phyloP scores from a whole-genome alignment of 176 grass and related monocot species.

The Aegilops longissima region DNA sequence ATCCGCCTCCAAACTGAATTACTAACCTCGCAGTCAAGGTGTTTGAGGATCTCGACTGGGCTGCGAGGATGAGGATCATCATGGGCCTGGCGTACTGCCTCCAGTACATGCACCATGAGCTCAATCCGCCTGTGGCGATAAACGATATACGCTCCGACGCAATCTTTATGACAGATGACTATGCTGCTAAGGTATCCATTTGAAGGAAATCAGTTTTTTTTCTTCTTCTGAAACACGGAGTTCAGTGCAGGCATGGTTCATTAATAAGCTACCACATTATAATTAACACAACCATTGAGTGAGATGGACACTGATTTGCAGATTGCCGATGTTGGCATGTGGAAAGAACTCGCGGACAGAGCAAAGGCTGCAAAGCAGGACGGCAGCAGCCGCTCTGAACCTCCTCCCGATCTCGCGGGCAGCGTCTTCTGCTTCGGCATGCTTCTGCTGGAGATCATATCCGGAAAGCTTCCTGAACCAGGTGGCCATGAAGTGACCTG shows the following conservation, averaged over 20 bases:
- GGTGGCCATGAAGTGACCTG: constrained; percentile 49
- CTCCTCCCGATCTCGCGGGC: constrained; percentile 40
- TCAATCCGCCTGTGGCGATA: constrained; percentile 63
- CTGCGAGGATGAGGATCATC: constrained; percentile 88
- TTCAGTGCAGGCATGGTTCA: not conserved
- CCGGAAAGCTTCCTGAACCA: constrained; percentile 56
- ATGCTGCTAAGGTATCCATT: constrained; percentile 73
- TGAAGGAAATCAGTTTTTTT: not conserved
- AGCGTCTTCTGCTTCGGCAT: constrained; percentile 71
- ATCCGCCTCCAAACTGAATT: constrained; percentile 15
- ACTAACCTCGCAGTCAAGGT: constrained; percentile 67
- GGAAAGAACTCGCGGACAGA: constrained; percentile 57
- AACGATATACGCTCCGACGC: constrained; percentile 48
- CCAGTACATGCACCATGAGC: constrained; percentile 85
- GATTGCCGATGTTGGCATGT: constrained; percentile 76
- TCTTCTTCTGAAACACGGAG: not conserved
- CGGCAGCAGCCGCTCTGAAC: constrained; percentile 38
- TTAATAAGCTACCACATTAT: not conserved
- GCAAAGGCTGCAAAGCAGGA: constrained; percentile 56
- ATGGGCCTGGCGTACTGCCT: constrained; percentile 90
- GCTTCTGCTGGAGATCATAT: constrained; percentile 80
- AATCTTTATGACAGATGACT: constrained; percentile 80
- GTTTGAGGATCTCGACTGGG: constrained; percentile 81
- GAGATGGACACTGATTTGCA: constrained; percentile 17
- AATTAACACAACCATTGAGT: not conserved